phyloP scores from a whole-genome alignment of 495 filamentous ascomycete genomes.

The Venustampulla echinocandica region DNA sequence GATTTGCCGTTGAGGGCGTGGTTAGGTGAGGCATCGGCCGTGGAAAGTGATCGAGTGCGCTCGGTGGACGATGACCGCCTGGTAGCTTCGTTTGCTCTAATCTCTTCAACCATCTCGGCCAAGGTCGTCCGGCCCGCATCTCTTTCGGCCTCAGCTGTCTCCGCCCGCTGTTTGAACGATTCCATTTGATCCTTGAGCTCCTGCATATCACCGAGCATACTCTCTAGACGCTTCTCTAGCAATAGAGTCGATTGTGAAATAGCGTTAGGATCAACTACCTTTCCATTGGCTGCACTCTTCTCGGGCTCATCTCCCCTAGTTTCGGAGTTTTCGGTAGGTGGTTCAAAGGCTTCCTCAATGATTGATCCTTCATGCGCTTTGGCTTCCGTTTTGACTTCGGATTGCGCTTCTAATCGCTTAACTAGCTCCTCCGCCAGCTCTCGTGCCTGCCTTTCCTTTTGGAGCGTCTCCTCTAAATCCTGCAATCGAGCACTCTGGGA shows the following conservation, averaged over 20 bases:
- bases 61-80: conserved; percentile 24
- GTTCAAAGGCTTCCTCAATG: conserved; percentile 29
- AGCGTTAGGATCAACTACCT: conserved; percentile 19
- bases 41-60: conserved; percentile 10
- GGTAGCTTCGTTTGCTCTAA: conserved; percentile 56
- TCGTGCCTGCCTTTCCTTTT: conserved; percentile 70
- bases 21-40: neutral
- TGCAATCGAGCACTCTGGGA: conserved; percentile 66
- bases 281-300: conserved; percentile 28
- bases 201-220: conserved; percentile 74
- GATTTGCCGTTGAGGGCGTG: conserved; percentile 3
- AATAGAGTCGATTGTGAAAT: conserved; percentile 24
- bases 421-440: conserved; percentile 76
- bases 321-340: conserved; percentile 16
- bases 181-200: conserved; percentile 75
- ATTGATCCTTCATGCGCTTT: conserved; percentile 21
- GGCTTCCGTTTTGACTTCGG: conserved; percentile 26
- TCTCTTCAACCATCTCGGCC: conserved; percentile 80
- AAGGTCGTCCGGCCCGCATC: conserved; percentile 59
- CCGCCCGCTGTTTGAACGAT: conserved; percentile 63
- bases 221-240: conserved; percentile 66
- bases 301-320: conserved; percentile 10
- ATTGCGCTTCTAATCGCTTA: conserved; percentile 53
- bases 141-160: conserved; percentile 69
- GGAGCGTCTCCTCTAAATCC: conserved; percentile 70